Conservation (phyloP, 2,329 filamentous ascomycete species). For the Lecanicillium sp. region DNA sequence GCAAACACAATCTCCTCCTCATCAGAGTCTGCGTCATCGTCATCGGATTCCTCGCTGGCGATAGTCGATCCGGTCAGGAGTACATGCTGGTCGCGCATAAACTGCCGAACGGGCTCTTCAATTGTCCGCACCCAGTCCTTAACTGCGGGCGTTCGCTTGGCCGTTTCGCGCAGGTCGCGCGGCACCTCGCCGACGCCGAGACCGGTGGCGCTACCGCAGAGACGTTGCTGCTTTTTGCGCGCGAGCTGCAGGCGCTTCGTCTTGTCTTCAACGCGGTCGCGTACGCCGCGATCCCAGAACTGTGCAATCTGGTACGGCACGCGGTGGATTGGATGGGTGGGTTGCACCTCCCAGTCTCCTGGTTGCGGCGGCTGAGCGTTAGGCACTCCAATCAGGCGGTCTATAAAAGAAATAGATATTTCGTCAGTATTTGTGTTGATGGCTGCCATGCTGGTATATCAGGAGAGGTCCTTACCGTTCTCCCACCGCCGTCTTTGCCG, state of each 20-base stretch:
- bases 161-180: conserved; percentile 68
- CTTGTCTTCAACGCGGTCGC: conserved; percentile 42
- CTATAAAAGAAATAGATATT: conserved; percentile 36
- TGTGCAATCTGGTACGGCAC: conserved; percentile 87
- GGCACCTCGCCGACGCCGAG: conserved; percentile 56
- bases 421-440: background rate
- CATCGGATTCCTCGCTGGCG: conserved; percentile 7
- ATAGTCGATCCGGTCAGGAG: conserved; percentile 18
- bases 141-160: conserved; percentile 74
- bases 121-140: conserved; percentile 74
- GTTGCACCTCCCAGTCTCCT: conserved; percentile 73
- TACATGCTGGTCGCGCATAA: conserved; percentile 49
- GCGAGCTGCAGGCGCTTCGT: conserved; percentile 29
- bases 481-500: conserved; percentile 86
- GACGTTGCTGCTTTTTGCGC: conserved; percentile 39
- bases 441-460: background rate
- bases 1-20: conserved; percentile 93
- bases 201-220: conserved; percentile 31
- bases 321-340: conserved; percentile 68
- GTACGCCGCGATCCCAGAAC: conserved; percentile 62
- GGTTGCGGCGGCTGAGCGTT: conserved; percentile 76
- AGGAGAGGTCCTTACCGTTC: conserved; percentile 57
- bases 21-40: conserved; percentile 18
- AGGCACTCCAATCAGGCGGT: conserved; percentile 79
- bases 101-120: conserved; percentile 75